Evolutionary conservation across 2,329 filamentous ascomycete genomes (phyloP).

Genomic region (Epicoccum sorghinum): DNA sequence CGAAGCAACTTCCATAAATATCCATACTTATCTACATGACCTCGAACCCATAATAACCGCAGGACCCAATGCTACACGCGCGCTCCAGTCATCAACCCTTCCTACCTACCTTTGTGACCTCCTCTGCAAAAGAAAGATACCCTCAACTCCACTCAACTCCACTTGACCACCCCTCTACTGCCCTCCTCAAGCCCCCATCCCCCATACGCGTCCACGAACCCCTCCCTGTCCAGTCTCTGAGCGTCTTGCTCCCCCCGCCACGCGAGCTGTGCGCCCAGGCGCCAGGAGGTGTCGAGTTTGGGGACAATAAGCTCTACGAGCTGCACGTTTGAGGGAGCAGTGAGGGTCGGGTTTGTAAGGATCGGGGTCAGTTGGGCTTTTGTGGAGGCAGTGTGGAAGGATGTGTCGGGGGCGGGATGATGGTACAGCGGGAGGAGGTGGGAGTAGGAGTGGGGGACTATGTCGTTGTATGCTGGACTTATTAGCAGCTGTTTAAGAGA

Average conservation of each 20-base stretch:
- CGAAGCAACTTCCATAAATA: no score
- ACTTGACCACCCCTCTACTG: slow-evolving; percentile 31
- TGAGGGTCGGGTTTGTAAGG: slow-evolving; percentile 37
- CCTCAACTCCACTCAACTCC: slow-evolving; percentile 14
- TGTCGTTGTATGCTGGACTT: slow-evolving; percentile 46
- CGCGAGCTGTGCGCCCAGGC: slow-evolving; percentile 43
- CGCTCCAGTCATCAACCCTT: no score
- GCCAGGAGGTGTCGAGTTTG: slow-evolving; percentile 48
- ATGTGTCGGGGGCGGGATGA: slow-evolving; percentile 36
- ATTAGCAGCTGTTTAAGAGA: background rate
- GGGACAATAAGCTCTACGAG: slow-evolving; percentile 51
- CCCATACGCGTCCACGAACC: slow-evolving; percentile 47
- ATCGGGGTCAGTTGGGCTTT: slow-evolving; percentile 48
- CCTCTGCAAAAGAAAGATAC: no score
- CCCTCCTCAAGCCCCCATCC: slow-evolving; percentile 36
- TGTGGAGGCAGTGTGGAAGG: slow-evolving; percentile 47
- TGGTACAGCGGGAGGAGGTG: slow-evolving; percentile 51
- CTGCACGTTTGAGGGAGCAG: slow-evolving; percentile 42
- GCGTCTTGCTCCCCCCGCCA: slow-evolving; percentile 42
- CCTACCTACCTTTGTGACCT: no score
- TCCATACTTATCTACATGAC: no score
- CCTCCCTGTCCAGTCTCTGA: slow-evolving; percentile 47
- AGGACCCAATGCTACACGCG: no score
- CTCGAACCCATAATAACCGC: no score
- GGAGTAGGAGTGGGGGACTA: slow-evolving; percentile 48